Base-by-base conservation (phyloP, 495 filamentous ascomycete genomes). In the Penicillium soppii region DNA sequence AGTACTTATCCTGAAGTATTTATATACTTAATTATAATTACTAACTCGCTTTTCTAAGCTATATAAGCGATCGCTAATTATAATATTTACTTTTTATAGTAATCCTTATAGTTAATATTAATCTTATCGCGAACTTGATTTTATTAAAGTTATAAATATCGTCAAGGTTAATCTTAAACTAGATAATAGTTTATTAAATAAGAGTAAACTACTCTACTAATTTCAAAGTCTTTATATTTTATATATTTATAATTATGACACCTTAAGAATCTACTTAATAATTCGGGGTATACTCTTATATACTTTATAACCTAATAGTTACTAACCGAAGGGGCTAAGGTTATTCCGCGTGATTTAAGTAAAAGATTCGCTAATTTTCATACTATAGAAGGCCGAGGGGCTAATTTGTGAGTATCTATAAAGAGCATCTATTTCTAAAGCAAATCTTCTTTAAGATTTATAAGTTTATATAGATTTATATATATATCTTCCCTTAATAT, bases 11-110 rank as follows among this genome's bases (percentile, higher is more conserved):
- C 59, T 6, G 21, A 49, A 13, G 62, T 47, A 56, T 61, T 64
- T 13, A 75, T 65, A 48, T 35, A 50, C 25, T 71, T 9, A 53
- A 78, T 72, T 21, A 63, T 49, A 39, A 61, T 73, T 32, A 67
- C 53, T 65, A 49, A 79, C 62, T 76, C 58, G 3, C 61, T 61
- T 77, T 71, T 7, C 67, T 62, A 48, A 61, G 67, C 58, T 78
- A 59, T 36, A 56, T 47, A n/a, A n/a, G n/a, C n/a, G n/a, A n/a
- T n/a, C n/a, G n/a, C n/a, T n/a, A n/a, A n/a, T n/a, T n/a, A 37
- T n/a, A 54, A 26, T 23, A 46, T 58, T 17, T 26, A 2, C 7
- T 37, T 19, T 17, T 37, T 17, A n/a, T 37, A 37, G 16, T 37
- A 37, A 37, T 17, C 3, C 7, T 37, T 6, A n/a, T n/a, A n/a